phyloP scores from a whole-genome alignment of 1,284 basidiomycete species.

The Cutaneotrichosporon arboriforme region DNA sequence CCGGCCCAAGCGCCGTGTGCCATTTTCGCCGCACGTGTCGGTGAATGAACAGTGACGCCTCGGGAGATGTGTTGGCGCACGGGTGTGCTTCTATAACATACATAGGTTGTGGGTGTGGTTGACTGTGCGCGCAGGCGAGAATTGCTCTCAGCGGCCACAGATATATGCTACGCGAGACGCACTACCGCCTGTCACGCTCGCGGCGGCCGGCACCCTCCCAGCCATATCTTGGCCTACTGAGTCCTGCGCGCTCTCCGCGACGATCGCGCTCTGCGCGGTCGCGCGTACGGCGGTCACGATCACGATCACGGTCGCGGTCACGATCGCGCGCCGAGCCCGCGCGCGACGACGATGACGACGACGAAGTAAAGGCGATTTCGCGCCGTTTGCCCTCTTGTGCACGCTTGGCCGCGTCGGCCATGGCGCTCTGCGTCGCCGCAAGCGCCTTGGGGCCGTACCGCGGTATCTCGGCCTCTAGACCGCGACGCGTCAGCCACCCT shows the following conservation, averaged over 20 bases:
- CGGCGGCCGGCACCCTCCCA: slow-evolving; percentile 1
- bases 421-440: slow-evolving; percentile 55
- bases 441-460: slow-evolving; percentile 30
- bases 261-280: background rate
- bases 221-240: background rate
- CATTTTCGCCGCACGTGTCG: too few relatives aligned
- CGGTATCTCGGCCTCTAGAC: slow-evolving; percentile 23
- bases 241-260: slow-evolving; percentile 1
- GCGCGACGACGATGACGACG: slow-evolving; percentile 15
- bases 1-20: too few relatives aligned
- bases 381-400: slow-evolving; percentile 55
- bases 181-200: background rate
- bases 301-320: slow-evolving; percentile 5
- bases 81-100: too few relatives aligned
- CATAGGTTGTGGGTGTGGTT: too few relatives aligned
- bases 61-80: too few relatives aligned
- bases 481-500: slow-evolving; percentile 37
- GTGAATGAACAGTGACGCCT: too few relatives aligned
- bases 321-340: too few relatives aligned
- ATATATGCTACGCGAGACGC: too few relatives aligned
- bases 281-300: background rate
- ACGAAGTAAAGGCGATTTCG: slow-evolving; percentile 56
- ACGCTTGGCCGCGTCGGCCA: slow-evolving; percentile 56
- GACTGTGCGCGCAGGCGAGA: too few relatives aligned
- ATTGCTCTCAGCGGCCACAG: background rate